phyloP scores from a whole-genome alignment of 2,329 filamentous ascomycete genomes.

The Aspergillaceae sp. region DNA sequence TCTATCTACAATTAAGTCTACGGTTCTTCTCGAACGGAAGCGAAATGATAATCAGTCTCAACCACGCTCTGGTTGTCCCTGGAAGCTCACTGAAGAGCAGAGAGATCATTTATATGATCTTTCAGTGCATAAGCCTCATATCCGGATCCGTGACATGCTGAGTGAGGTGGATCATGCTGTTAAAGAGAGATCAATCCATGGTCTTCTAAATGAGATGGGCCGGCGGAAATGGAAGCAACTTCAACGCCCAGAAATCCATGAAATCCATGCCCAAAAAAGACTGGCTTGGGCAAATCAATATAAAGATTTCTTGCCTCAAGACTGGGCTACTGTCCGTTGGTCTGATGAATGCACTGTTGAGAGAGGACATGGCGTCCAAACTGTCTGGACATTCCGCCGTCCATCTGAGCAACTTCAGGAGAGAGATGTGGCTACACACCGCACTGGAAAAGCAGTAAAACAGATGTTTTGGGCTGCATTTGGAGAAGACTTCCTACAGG shows the following conservation, averaged over 20 bases:
- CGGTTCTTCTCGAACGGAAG: too few relatives aligned
- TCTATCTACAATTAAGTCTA: too few relatives aligned
- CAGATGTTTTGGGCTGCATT: slow-evolving; percentile 14
- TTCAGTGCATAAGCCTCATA: neutral
- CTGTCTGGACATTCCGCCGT: slow-evolving; percentile 5
- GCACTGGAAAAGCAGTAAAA: slow-evolving; percentile 5
- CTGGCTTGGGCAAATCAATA: slow-evolving; percentile 5
- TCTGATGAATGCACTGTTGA: slow-evolving; percentile 7
- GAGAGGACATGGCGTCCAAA: slow-evolving; percentile 1
- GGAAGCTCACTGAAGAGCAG: neutral
- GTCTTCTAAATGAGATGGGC: neutral
- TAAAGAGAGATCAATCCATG: neutral
- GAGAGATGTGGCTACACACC: slow-evolving; percentile 1
- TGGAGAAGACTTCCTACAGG: slow-evolving; percentile 1
- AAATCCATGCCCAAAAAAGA: slow-evolving; percentile 2
- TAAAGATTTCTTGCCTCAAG: slow-evolving; percentile 2
- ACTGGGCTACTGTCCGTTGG: slow-evolving; percentile 6
- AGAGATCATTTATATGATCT: neutral
- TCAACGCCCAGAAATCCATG: neutral
- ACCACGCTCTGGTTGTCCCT: neutral
- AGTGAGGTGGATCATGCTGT: neutral
- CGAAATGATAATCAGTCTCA: neutral
- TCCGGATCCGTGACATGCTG: neutral
- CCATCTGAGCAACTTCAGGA: slow-evolving; percentile 2
- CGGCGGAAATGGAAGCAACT: neutral